Conservation (phyloP, 305 asterid species). For the Withania somnifera region DNA sequence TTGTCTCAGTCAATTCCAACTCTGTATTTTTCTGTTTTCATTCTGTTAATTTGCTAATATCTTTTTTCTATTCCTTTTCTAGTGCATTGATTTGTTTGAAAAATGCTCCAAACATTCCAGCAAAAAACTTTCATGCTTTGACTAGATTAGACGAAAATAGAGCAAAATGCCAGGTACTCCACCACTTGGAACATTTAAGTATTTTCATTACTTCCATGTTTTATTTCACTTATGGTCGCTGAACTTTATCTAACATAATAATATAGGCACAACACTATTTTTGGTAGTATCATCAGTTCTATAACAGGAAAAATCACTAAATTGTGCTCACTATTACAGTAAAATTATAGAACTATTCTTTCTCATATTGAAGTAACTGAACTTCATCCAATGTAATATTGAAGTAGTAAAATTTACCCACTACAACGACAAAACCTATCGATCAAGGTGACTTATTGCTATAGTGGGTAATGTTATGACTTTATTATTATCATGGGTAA, state of each 20-base stretch:
- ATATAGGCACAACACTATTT: neutral
- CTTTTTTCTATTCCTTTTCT: conserved; percentile 17
- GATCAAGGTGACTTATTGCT: neutral
- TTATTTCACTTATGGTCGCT: neutral
- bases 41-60: conserved; percentile 20
- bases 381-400: neutral
- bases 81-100: conserved; percentile 98
- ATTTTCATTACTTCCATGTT: neutral
- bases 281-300: neutral
- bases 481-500: neutral
- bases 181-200: neutral
- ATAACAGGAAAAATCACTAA: neutral
- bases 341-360: neutral
- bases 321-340: neutral
- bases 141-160: conserved; percentile 95
- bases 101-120: conserved; percentile 91
- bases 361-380: neutral
- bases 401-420: neutral
- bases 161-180: conserved; percentile 90
- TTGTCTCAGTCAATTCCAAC: neutral
- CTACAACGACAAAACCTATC: neutral
- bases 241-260: neutral
- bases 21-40: neutral
- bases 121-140: conserved; percentile 85
- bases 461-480: neutral